These are phyloP conservation scores for Dispira parvispora DNA, from an alignment of 192 early-diverging fungal species.

Conservation along the genomic window DNA sequence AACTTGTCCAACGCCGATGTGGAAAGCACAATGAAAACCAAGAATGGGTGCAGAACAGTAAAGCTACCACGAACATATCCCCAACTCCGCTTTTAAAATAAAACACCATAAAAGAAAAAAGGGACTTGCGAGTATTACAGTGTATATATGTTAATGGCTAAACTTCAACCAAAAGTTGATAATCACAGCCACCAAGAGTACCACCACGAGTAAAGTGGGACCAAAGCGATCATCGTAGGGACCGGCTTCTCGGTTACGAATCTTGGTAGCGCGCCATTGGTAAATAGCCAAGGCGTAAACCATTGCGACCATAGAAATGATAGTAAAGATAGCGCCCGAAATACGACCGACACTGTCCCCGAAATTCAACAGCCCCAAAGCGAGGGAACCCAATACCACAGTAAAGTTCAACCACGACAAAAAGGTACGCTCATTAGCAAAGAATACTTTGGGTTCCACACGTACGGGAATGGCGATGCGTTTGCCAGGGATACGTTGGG, in stretches of 20 bases:
- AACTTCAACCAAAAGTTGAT: conserved; percentile 60
- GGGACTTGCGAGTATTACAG: too few species aligned
- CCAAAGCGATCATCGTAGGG: conserved; percentile 64
- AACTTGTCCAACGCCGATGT: too few species aligned
- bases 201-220: conserved; percentile 48
- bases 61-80: too few species aligned
- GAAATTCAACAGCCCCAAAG: conserved; percentile 69
- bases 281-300: conserved; percentile 57
- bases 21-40: too few species aligned
- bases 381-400: conserved; percentile 53
- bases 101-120: too few species aligned
- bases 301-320: conserved; percentile 60
- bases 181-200: conserved; percentile 42
- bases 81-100: too few species aligned
- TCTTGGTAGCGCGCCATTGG: conserved; percentile 55
- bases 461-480: conserved; percentile 59
- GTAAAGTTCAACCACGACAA: conserved; percentile 79
- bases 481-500: conserved; percentile 23
- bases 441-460: conserved; percentile 86
- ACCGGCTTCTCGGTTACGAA: conserved; percentile 44
- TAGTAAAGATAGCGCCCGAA: conserved; percentile 47
- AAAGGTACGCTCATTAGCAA: conserved; percentile 89
- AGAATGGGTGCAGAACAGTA: too few species aligned
- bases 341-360: conserved; percentile 55
- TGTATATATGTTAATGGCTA: conserved; percentile 15